phyloP scores from a whole-genome alignment of 768 basidiomycete species.

The Hericium alpestre region DNA sequence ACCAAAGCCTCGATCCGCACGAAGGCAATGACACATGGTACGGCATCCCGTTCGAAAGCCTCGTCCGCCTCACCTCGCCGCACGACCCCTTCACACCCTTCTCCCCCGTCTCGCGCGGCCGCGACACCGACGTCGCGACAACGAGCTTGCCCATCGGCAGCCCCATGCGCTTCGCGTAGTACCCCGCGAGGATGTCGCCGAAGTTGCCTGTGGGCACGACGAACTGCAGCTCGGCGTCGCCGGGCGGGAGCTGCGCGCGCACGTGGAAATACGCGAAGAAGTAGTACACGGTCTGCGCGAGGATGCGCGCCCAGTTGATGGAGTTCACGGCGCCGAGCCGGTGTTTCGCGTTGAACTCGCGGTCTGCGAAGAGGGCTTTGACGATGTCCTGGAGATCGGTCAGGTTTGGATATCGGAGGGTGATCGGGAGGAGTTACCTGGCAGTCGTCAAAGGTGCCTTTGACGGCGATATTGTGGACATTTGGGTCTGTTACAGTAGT shows the following conservation, averaged over 20 bases:
- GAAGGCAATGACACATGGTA: slow-evolving; percentile 32
- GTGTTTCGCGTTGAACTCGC: slow-evolving; percentile 78
- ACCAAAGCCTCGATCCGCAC: slow-evolving; percentile 6
- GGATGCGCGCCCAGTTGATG: slow-evolving; percentile 99
- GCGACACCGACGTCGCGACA: slow-evolving; percentile 83
- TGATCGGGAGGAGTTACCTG: slow-evolving; percentile 42
- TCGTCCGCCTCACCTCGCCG: slow-evolving; percentile 59
- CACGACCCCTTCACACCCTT: slow-evolving; percentile 39
- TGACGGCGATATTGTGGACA: slow-evolving; percentile 88
- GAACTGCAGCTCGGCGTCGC: slow-evolving; percentile 62
- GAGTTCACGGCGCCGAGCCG: slow-evolving; percentile 94
- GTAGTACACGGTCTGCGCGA: slow-evolving; percentile 99
- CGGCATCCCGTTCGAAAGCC: slow-evolving; percentile 60
- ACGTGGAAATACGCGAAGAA: slow-evolving; percentile 90
- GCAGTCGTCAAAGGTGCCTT: slow-evolving; percentile 94
- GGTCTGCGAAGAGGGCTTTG: slow-evolving; percentile 82
- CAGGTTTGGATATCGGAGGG: background rate
- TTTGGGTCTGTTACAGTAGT: slow-evolving; percentile 92
- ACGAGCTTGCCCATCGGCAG: slow-evolving; percentile 78
- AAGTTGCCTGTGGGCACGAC: slow-evolving; percentile 99
- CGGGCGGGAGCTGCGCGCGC: slow-evolving; percentile 36
- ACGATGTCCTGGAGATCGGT: slow-evolving; percentile 62
- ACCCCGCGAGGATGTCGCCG: slow-evolving; percentile 93
- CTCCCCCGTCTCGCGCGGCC: slow-evolving; percentile 23
- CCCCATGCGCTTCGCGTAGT: slow-evolving; percentile 92